Conservation (phyloP, 2,329 filamentous ascomycete species). For the Aspergillus brasiliensis region DNA sequence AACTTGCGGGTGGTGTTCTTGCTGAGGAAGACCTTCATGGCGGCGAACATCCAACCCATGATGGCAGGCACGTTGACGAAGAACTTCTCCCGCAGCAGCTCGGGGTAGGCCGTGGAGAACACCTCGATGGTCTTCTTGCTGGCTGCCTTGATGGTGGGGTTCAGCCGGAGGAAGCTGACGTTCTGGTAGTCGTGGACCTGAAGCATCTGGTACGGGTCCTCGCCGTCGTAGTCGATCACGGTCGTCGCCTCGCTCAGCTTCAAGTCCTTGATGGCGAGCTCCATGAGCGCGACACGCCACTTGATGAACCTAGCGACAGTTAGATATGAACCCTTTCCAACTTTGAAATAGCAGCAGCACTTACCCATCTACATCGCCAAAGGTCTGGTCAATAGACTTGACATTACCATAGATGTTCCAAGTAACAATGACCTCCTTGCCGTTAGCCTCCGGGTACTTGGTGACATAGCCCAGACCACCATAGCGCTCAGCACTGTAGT, state of each 20-base stretch:
- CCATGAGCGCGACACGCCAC: constrained; percentile 91
- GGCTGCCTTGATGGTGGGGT: constrained; percentile 73
- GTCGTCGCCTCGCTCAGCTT: constrained; percentile 70
- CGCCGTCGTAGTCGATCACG: constrained; percentile 61
- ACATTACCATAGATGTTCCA: constrained; percentile 94
- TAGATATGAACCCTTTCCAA: background rate
- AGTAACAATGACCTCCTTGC: constrained; percentile 66
- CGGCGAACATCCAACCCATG: constrained; percentile 83
- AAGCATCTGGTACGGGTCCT: constrained; percentile 85
- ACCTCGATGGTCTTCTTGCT: constrained; percentile 79
- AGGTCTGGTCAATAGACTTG: constrained; percentile 77
- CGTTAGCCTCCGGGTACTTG: constrained; percentile 60
- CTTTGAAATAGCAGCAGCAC: constrained; percentile 35
- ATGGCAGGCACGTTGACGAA: constrained; percentile 91
- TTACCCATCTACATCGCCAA: constrained; percentile 79
- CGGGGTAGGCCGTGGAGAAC: constrained; percentile 82
- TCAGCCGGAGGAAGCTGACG: constrained; percentile 82
- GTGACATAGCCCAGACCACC: constrained; percentile 79
- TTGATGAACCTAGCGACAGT: constrained; percentile 69
- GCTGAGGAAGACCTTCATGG: constrained; percentile 75
- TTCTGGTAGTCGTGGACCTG: constrained; percentile 93
- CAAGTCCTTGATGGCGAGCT: constrained; percentile 76
- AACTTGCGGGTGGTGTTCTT: constrained; percentile 77
- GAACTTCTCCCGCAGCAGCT: constrained; percentile 87
- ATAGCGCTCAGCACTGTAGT: constrained; percentile 71